Percentiles rank a stretch among this genome's conserved stretches.
phyloP scores from a whole-genome alignment of 2,329 filamentous ascomycete genomes.

The Dactylellina drechsleri region DNA sequence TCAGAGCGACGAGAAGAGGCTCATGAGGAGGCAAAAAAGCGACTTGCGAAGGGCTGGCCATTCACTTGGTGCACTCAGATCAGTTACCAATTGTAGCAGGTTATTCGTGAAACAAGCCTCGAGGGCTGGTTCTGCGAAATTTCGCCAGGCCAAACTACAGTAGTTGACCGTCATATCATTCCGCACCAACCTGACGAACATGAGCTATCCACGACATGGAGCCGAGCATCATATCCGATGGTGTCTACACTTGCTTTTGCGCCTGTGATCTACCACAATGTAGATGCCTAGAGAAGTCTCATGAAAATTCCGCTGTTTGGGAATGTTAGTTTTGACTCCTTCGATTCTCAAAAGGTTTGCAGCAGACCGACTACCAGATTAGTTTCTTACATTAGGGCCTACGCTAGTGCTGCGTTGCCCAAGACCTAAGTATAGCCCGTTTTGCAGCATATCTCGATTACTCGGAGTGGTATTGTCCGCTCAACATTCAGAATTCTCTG shows the following conservation, averaged over 20 bases:
- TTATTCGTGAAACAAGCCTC: conserved; percentile 51
- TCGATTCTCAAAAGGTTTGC: neutral
- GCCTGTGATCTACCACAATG: conserved; percentile 21
- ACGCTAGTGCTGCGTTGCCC: conserved; percentile 30
- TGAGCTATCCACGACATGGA: conserved; percentile 21
- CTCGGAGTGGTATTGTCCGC: conserved; percentile 14
- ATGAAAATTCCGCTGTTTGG: conserved; percentile 5
- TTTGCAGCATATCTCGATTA: conserved; percentile 42
- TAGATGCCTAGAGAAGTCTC: conserved; percentile 15
- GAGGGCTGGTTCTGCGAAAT: neutral
- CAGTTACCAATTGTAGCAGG: conserved; percentile 47
- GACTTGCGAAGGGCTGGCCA: conserved; percentile 2
- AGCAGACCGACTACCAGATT: conserved; percentile 9
- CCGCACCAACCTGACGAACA: neutral
- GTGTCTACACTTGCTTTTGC: conserved; percentile 3
- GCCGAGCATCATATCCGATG: conserved; percentile 7
- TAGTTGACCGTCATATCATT: neutral
- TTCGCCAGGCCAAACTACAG: conserved; percentile 22
- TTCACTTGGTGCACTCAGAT: conserved; percentile 23
- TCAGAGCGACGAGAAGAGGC: conserved; percentile 6
- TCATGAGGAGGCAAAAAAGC: conserved; percentile 16
- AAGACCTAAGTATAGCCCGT: conserved; percentile 40
- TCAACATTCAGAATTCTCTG: no score
- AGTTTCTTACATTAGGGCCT: conserved; percentile 25
- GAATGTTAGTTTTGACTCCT: conserved; percentile 16